Conservation (phyloP, 305 asterid genomes). For the Rubia peregrina region DNA sequence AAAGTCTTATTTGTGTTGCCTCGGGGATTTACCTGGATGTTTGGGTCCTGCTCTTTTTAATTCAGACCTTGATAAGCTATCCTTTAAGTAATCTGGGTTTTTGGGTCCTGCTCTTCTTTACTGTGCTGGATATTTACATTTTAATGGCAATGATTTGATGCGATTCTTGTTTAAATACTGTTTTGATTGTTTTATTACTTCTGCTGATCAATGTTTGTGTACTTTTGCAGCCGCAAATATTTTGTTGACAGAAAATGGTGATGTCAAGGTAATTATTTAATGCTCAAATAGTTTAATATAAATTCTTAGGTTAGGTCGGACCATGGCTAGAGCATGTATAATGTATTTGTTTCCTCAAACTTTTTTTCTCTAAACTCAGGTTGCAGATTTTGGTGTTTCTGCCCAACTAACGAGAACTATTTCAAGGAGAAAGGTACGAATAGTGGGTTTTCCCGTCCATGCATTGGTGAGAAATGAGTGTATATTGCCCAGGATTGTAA, state of each 20-base stretch:
- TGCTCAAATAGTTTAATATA: conserved; percentile 7
- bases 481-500: background rate
- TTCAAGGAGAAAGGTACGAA: conserved; percentile 79
- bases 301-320: background rate
- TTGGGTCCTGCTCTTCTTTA: conserved; percentile 1
- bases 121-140: background rate
- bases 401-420: conserved; percentile 90
- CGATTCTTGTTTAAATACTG: background rate
- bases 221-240: conserved; percentile 71
- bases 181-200: background rate
- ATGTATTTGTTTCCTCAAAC: conserved; percentile 2
- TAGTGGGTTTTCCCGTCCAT: conserved; percentile 5
- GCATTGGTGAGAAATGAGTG: background rate
- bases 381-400: conserved; percentile 98
- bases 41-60: background rate
- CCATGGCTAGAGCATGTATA: conserved; percentile 1
- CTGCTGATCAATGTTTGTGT: conserved; percentile 9
- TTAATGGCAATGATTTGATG: background rate
- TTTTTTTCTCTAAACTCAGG: conserved; percentile 35
- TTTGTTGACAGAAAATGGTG: conserved; percentile 85
- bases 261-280: conserved; percentile 64
- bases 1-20: conserved; percentile 1
- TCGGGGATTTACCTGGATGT: conserved; percentile 6
- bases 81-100: background rate
- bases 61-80: no score